A percentile compares a stretch with the other conserved stretches of the same genome.
Conservation (phyloP, 495 filamentous ascomycete species). For the Talaromyces trachyspermus region DNA sequence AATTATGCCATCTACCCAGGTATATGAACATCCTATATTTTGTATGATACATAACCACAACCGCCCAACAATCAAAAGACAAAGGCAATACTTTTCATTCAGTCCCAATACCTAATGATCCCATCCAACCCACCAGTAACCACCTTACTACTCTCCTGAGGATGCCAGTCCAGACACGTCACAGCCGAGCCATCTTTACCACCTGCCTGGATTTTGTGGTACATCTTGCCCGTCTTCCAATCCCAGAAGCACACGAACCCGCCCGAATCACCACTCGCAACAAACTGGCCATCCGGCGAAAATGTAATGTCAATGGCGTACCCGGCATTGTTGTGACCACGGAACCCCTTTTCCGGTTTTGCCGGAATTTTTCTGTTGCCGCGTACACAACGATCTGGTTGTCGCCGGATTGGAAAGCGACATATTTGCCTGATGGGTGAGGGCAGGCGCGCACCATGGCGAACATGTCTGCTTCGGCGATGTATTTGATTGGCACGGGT, state of each 20-base stretch:
- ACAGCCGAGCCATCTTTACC: conserved; percentile 57
- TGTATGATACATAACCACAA: no score
- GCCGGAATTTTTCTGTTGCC: conserved; percentile 86
- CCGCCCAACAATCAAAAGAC: no score
- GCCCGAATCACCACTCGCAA: conserved; percentile 73
- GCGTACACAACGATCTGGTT: conserved; percentile 97
- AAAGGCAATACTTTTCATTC: conserved; percentile 9
- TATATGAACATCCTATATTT: no score
- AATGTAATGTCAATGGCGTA: conserved; percentile 86
- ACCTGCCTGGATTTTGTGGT: conserved; percentile 81
- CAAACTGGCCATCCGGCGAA: conserved; percentile 84
- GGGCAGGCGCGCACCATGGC: conserved; percentile 70
- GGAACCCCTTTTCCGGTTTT: conserved; percentile 93
- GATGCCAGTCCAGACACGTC: conserved; percentile 83
- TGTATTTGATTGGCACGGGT: conserved; percentile 82
- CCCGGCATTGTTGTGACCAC: conserved; percentile 90
- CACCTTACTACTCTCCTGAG: conserved; percentile 89
- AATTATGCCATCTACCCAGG: no score
- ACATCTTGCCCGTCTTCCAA: conserved; percentile 98
- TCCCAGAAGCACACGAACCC: conserved; percentile 96
- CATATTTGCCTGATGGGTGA: conserved; percentile 86
- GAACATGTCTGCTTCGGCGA: conserved; percentile 96
- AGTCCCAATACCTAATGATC: conserved; percentile 94
- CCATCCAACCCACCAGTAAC: conserved; percentile 87
- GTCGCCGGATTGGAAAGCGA: conserved; percentile 85